Evolutionary conservation across 2,329 filamentous ascomycete species (phyloP), one percentile per base, ranked within the genome.

Genomic region (Nannizziopsis arthrosporioides): DNA sequence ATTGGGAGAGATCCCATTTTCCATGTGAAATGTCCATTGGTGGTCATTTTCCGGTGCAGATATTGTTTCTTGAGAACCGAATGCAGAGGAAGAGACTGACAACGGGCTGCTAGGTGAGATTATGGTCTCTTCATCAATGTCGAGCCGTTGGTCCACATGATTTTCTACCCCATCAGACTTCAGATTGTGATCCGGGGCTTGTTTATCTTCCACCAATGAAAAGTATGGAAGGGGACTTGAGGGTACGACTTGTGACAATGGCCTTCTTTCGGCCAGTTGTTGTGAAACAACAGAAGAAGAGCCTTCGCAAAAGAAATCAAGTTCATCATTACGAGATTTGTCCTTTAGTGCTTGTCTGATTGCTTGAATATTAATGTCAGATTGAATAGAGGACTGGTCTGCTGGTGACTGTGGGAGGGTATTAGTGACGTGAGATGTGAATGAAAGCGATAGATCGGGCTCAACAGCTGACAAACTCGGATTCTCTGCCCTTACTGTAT

Each of bases 1-100:
- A 27, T 27, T 7, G 7, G 22, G 22, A 3, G 22, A 27, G 7
- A 27, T 27, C 3, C 22, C 22, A 7, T 7, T 4, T 27, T 27
- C 22, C 22, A 27, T 27, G 4, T 27, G 22, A 7, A 27, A 27
- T 7, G 22, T 7, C 22, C 22, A 4, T 50, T 31, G 10, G 37
- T 47, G 35, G 12, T 40, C 34, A 22, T 44, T 22, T 8, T 31
- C 42, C 22, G 14, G 39, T 3, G 39, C 19, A 15, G 32, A 22
- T 19, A 44, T 39, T 5, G 40, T 38, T 10, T 48, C 40, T 44
- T 58, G 54, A 8, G 59, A 60, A 22, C 49, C 52, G 30, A 63
- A 63, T 15, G 55, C 54, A 5, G 61, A 63, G 9, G 57, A 48
- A 11, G 56, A 53, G n/a, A 62, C 40, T n/a, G 58, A 57, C 10